Evolutionary conservation across 2,329 filamentous ascomycete species (phyloP), one percentile per base, ranked within the genome.

Genomic region (Thelonectria olida): DNA sequence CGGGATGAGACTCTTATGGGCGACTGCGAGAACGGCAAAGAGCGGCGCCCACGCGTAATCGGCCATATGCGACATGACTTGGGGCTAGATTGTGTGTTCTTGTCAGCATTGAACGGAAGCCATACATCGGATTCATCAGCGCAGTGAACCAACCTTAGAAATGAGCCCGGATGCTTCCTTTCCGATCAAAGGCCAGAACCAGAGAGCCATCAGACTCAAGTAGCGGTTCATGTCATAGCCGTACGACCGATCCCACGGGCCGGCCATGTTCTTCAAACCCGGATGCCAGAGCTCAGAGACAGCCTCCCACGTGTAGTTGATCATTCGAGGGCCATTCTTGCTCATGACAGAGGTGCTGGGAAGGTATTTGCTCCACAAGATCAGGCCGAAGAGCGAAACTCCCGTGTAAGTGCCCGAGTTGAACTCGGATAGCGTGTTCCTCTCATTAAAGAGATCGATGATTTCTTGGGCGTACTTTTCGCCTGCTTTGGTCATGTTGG

Each of bases 181-280:
- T 8, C 85, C 85, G 5, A 86, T 76, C 4, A 88, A 61, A 0
- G 83, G 81, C 87, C 86, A 89, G 62, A 89, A 80, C 74, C 86
- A 86, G 13, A 86, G 71, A 0, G 83, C 82, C 71, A 89, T 81
- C 49, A 89, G 79, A 53, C 84, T 84, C 4, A 88, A 71, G 66
- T 89, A 89, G 7, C 81, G 76, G 55, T 87, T 88, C 86, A 89
- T 88, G 61, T 90, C 86, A 58, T 83, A 89, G 1, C 86, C 86
- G 63, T 90, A 90, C 0, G 82, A 78, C 0, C 88, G 82, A 71
- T 90, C 88, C 87, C 87, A 90, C 0, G 88, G 88, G 0, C 87
- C 88, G 2, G 87, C 87, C 48, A 89, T 80, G 62, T 89, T 90
- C 64, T 81, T 84, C 74, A 90, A 73, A 2, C 81, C 79, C 1